Evolutionary conservation across 495 filamentous ascomycete species (phyloP).

Genomic region (Parmelia sp.): DNA sequence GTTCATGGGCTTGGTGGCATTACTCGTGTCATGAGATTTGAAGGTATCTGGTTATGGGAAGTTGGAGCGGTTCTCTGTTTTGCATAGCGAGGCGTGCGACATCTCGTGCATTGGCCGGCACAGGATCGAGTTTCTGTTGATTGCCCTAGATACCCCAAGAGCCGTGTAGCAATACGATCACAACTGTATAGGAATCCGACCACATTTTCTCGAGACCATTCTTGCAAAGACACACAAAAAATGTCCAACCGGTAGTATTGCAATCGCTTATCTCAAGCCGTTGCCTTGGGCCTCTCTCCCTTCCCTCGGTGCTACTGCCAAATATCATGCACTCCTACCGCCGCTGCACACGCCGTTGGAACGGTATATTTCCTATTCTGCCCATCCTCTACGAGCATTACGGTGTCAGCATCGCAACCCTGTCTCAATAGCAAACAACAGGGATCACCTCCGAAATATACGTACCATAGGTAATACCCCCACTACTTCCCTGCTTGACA

Average conservation of each 20-base stretch:
- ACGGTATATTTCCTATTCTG: slow-evolving; percentile 57
- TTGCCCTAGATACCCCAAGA: background rate
- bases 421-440: background rate
- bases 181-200: background rate
- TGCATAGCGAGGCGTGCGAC: slow-evolving; percentile 17
- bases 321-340: slow-evolving; percentile 14
- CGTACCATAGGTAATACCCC: slow-evolving; percentile 39
- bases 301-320: background rate
- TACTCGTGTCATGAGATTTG: background rate
- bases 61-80: background rate
- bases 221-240: background rate
- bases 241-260: background rate
- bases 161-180: no score
- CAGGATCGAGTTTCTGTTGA: background rate
- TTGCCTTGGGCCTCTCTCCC: background rate
- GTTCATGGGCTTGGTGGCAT: slow-evolving; percentile 8
- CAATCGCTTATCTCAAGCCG: background rate
- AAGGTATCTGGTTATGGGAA: background rate
- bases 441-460: background rate
- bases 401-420: background rate
- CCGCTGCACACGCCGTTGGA: slow-evolving; percentile 37
- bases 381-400: slow-evolving; percentile 43
- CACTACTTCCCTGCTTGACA: slow-evolving; percentile 50
- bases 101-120: background rate
- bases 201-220: background rate